phyloP scores from a whole-genome alignment of 2,329 filamentous ascomycete genomes.

The Neurospora sp. region DNA sequence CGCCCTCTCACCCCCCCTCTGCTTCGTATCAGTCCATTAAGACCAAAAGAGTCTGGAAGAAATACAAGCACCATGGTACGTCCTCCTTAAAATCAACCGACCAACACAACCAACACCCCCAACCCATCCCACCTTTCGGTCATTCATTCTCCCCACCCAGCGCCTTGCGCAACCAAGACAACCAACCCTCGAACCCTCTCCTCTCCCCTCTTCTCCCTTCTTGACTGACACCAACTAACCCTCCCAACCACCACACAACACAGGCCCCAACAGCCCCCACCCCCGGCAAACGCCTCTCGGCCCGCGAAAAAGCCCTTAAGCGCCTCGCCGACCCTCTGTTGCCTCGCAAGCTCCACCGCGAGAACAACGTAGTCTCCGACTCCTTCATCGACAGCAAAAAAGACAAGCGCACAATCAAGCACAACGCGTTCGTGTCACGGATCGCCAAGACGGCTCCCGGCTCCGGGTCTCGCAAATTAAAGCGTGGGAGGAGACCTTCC shows the following conservation, averaged over 20 bases:
- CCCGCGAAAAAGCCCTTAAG: conserved; percentile 45
- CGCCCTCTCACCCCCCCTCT: not conserved
- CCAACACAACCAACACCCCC: not conserved
- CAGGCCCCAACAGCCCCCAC: conserved; percentile 18
- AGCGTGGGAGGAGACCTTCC: conserved; percentile 51
- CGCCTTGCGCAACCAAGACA: not conserved
- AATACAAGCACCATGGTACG: not conserved
- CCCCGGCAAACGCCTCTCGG: conserved; percentile 41
- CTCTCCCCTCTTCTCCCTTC: not conserved
- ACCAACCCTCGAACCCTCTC: not conserved
- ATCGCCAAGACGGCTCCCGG: conserved; percentile 50
- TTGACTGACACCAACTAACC: not conserved
- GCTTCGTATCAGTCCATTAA: not conserved
- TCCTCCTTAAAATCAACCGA: not conserved
- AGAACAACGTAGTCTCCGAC: conserved; percentile 41
- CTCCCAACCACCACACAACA: conserved; percentile 1
- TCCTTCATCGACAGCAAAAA: conserved; percentile 64
- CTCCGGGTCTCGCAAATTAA: conserved; percentile 29
- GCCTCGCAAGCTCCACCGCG: conserved; percentile 42
- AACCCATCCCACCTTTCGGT: not conserved
- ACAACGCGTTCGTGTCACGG: conserved; percentile 67
- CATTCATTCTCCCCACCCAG: not conserved
- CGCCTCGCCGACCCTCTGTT: conserved; percentile 41
- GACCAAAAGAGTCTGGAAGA: not conserved
- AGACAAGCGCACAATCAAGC: conserved; percentile 76